phyloP scores from a whole-genome alignment of 169 alveolate genomes.

The Plasmodium cynomolgi region DNA sequence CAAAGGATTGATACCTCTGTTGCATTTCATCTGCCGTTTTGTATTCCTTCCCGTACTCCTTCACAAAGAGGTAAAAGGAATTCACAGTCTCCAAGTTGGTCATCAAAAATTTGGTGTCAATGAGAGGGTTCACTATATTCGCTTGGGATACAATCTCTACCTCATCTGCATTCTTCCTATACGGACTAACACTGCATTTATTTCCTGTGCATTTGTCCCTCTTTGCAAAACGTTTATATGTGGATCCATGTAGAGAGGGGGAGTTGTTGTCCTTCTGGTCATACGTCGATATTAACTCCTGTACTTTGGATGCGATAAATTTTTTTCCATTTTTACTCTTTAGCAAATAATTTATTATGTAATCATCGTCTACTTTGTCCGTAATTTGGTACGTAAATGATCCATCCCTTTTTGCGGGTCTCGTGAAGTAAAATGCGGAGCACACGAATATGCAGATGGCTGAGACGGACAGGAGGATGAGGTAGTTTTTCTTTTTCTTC shows the following conservation, averaged over 20 bases:
- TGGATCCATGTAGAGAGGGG: neutral
- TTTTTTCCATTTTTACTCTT: neutral
- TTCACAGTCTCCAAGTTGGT: conserved; percentile 55
- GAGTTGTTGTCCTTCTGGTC: neutral
- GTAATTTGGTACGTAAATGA: neutral
- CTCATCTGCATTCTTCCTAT: neutral
- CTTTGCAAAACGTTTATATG: neutral
- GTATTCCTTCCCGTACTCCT: conserved; percentile 23
- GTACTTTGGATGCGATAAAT: neutral
- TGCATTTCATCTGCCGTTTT: conserved; percentile 33
- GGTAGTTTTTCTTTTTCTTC: neutral
- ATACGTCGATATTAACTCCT: neutral
- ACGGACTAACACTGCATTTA: neutral
- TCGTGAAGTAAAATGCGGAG: neutral
- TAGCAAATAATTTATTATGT: neutral
- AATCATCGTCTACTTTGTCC: neutral
- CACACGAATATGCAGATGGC: neutral
- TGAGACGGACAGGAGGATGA: neutral
- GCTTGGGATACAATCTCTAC: neutral
- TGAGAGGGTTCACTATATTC: neutral
- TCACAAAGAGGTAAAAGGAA: conserved; percentile 42
- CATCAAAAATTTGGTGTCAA: neutral
- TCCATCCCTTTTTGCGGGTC: neutral
- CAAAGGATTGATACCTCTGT: conserved; percentile 44
- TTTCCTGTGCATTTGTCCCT: neutral